Conservation (phyloP, 2,329 filamentous ascomycete genomes). For the Alternaria dauci region DNA sequence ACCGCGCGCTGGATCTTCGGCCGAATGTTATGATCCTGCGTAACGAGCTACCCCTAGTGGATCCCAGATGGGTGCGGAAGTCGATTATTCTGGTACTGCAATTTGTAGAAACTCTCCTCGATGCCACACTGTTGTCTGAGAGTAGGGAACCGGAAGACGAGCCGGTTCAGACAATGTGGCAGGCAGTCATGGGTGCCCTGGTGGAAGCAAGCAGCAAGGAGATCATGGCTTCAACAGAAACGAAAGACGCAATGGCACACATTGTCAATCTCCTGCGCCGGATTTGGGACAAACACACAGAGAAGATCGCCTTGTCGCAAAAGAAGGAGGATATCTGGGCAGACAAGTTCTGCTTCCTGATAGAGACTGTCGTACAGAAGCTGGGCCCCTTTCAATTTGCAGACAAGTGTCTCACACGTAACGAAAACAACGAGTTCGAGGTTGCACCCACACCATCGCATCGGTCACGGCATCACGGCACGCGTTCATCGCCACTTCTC, state of each 20-base stretch:
- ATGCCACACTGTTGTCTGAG: conserved; percentile 57
- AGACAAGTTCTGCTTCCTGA: conserved; percentile 61
- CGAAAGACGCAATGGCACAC: conserved; percentile 78
- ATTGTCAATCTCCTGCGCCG: conserved; percentile 74
- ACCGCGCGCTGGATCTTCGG: conserved; percentile 70
- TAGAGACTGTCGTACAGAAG: conserved; percentile 59
- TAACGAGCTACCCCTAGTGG: conserved; percentile 82
- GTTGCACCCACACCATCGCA: conserved; percentile 73
- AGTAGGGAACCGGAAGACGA: conserved; percentile 48
- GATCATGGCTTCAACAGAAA: conserved; percentile 85
- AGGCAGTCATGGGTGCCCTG: conserved; percentile 68
- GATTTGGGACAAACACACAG: conserved; percentile 69
- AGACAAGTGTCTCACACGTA: conserved; percentile 60
- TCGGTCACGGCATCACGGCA: conserved; percentile 57
- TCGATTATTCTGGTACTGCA: conserved; percentile 73
- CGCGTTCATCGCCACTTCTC: conserved; percentile 68
- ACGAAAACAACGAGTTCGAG: conserved; percentile 67
- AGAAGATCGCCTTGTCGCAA: conserved; percentile 43
- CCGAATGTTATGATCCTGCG: conserved; percentile 57
- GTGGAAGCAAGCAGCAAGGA: conserved; percentile 80
- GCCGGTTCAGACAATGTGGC: conserved; percentile 68
- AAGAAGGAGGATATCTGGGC: conserved; percentile 55
- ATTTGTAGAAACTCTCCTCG: conserved; percentile 64
- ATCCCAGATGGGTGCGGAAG: conserved; percentile 85
- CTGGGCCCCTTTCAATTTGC: conserved; percentile 61